Evolutionary conservation across 2,329 filamentous ascomycete genomes (phyloP).

Genomic region (Fusarium acutatum): DNA sequence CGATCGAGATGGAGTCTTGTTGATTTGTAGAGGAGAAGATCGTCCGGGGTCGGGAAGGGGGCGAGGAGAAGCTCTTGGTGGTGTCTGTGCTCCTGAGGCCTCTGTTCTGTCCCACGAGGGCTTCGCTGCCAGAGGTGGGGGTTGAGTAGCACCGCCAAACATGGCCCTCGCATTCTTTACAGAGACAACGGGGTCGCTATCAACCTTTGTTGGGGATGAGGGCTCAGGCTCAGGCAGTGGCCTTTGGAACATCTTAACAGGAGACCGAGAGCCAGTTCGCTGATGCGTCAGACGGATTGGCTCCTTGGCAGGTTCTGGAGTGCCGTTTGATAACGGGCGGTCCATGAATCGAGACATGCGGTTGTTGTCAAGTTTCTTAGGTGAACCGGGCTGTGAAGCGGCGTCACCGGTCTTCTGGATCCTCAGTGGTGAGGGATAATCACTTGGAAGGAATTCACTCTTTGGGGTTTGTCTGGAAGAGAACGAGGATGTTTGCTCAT

Average conservation of each 20-base stretch:
- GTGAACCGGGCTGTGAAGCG: constrained; percentile 58
- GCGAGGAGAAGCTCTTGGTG: constrained; percentile 28
- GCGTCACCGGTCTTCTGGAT: constrained; percentile 45
- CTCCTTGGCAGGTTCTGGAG: constrained; percentile 39
- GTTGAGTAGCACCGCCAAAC: constrained; percentile 42
- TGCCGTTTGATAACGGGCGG: constrained; percentile 45
- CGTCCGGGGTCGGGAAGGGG: constrained; percentile 25
- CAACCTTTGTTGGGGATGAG: constrained; percentile 46
- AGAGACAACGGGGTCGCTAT: constrained; percentile 48
- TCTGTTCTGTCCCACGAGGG: constrained; percentile 36
- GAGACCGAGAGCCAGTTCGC: constrained; percentile 49
- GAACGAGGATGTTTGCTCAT: constrained; percentile 30
- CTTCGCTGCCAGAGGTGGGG: constrained; percentile 34
- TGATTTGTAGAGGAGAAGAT: constrained; percentile 34
- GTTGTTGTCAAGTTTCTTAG: constrained; percentile 66
- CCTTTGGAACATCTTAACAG: constrained; percentile 48
- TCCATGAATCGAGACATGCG: constrained; percentile 67
- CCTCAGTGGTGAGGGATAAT: constrained; percentile 39
- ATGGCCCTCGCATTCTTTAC: constrained; percentile 48
- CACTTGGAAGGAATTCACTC: constrained; percentile 39
- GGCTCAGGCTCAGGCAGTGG: constrained; percentile 41
- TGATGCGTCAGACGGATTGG: constrained; percentile 43
- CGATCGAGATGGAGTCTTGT: constrained; percentile 35
- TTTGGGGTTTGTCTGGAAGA: constrained; percentile 33
- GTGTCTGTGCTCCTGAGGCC: constrained; percentile 26